These are phyloP conservation scores for Annulohypoxylon nitens DNA, from an alignment of 495 filamentous ascomycete species.

Conservation along the genomic window DNA sequence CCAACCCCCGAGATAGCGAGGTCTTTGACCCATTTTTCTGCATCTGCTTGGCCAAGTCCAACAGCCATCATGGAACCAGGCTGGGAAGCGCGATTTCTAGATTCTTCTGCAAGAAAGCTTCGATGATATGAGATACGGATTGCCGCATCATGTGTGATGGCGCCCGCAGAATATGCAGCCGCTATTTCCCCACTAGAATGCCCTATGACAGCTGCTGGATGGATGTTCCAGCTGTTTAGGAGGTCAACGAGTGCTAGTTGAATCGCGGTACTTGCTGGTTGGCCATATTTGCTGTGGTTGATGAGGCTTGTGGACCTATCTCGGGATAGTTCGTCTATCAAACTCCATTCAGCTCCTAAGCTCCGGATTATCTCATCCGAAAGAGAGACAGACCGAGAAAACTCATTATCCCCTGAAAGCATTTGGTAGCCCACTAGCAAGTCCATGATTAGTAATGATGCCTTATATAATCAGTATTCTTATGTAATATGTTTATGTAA, in stretches of 20 bases:
- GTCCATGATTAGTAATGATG: background rate
- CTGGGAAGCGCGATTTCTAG: background rate
- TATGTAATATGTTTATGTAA: background rate
- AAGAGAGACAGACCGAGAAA: background rate
- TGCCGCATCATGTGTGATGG: background rate
- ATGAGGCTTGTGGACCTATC: background rate
- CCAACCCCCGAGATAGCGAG: background rate
- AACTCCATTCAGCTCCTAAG: background rate
- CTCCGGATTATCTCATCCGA: background rate
- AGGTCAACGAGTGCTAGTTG: background rate
- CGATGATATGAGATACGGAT: background rate
- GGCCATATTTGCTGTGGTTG: background rate
- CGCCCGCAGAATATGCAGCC: background rate
- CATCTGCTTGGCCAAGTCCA: background rate
- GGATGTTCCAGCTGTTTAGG: background rate
- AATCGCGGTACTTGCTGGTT: background rate
- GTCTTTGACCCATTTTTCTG: background rate
- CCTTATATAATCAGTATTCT: background rate
- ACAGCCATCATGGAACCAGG: background rate
- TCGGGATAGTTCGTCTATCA: background rate
- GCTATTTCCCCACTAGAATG: background rate
- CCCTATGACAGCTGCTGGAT: background rate
- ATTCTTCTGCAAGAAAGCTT: background rate
- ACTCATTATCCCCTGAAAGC: background rate
- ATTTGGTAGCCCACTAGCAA: background rate